These are phyloP conservation scores for Kurtzmaniella cleridarum DNA, from an alignment of 805 yeast species.

Conservation along the genomic window DNA sequence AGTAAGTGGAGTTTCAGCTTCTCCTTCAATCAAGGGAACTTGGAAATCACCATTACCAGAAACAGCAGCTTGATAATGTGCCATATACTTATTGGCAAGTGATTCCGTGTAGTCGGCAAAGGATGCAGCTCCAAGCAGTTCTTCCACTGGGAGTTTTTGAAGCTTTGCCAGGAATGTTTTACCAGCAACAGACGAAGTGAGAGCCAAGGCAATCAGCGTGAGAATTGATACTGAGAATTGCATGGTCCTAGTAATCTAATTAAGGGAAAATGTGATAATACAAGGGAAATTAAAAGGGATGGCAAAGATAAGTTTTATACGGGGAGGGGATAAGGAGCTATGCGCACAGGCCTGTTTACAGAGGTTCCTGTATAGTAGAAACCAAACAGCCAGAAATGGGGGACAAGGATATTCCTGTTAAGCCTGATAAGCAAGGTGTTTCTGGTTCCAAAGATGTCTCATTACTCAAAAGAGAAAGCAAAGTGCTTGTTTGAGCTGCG, in stretches of 20 bases:
- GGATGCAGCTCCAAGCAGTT: slow-evolving; percentile 46
- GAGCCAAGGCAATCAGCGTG: slow-evolving; percentile 38
- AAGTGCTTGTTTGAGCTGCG: too few relatives aligned
- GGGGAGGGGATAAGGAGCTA: not conserved
- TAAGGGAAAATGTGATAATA: too few relatives aligned
- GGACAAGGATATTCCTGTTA: not conserved
- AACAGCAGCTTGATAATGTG: slow-evolving; percentile 36
- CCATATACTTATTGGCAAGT: slow-evolving; percentile 58
- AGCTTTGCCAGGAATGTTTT: slow-evolving; percentile 52
- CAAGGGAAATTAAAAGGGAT: too few relatives aligned
- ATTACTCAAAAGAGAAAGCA: too few relatives aligned
- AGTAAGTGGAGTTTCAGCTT: slow-evolving; percentile 78
- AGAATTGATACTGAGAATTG: slow-evolving; percentile 32
- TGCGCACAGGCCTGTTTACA: not conserved
- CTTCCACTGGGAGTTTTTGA: slow-evolving; percentile 53
- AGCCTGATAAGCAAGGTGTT: too few relatives aligned
- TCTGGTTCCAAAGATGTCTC: not conserved
- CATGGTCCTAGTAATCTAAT: slow-evolving; percentile 14
- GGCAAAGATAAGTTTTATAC: not conserved
- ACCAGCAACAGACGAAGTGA: slow-evolving; percentile 40
- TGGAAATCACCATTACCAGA: slow-evolving; percentile 23
- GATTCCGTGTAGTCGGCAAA: slow-evolving; percentile 51
- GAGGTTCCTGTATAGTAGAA: not conserved
- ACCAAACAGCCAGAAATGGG: not conserved
- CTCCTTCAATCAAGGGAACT: slow-evolving; percentile 39